Evolutionary conservation across 331 rosid species (phyloP).

Genomic region (Acacia pycnantha): DNA sequence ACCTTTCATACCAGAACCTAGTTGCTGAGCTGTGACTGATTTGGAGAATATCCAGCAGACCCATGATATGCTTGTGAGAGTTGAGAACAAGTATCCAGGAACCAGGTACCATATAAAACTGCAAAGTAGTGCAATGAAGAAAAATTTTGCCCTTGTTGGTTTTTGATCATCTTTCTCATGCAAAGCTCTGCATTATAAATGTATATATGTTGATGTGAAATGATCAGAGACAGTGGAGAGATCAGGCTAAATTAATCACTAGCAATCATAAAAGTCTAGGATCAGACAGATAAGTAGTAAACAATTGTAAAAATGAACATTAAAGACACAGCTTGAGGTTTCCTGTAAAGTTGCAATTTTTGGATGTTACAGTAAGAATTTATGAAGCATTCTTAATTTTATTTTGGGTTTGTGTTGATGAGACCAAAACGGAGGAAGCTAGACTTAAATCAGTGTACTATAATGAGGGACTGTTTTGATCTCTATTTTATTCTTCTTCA

Average conservation of each 20-base stretch:
- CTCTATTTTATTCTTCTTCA: no score
- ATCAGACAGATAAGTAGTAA: not conserved
- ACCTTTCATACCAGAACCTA: conserved; percentile 88
- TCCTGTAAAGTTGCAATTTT: not conserved
- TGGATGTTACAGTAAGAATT: not conserved
- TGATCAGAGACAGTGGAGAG: not conserved
- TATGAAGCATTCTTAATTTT: not conserved
- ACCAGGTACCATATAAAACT: conserved; percentile 70
- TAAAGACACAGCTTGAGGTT: not conserved
- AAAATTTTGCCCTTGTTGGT: conserved; percentile 65
- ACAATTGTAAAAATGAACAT: not conserved
- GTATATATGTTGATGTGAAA: not conserved
- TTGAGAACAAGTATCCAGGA: conserved; percentile 80
- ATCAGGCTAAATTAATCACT: not conserved
- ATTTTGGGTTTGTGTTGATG: not conserved
- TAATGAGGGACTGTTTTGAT: not conserved
- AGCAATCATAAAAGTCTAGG: not conserved
- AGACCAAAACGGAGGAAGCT: not conserved
- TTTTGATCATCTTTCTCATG: conserved; percentile 72
- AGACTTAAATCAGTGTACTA: not conserved
- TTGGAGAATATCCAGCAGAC: conserved; percentile 77
- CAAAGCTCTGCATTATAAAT: conserved; percentile 56
- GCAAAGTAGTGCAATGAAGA: conserved; percentile 67
- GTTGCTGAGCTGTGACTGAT: conserved; percentile 87
- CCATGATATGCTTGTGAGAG: conserved; percentile 83